Percentiles rank a stretch among this genome's conserved stretches.
Conservation (phyloP, 805 yeast genomes). For the Cyberlindnera amylophila region DNA sequence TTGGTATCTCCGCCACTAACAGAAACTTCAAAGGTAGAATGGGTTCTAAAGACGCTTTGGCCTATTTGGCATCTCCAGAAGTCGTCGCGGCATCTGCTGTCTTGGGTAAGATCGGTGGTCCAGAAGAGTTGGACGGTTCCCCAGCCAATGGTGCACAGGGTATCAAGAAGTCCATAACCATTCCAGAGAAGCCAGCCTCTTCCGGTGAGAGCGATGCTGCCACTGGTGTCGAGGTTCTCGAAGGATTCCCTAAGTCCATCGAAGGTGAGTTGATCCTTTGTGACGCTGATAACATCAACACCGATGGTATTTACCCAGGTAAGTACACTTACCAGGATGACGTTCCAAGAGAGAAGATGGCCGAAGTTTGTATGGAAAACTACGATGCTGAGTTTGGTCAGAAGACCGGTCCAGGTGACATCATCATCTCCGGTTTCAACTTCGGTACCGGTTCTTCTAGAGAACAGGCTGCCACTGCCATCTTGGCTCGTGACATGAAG, state of each 20-base stretch:
- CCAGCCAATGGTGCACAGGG: constrained; percentile 48
- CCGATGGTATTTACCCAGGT: constrained; percentile 99
- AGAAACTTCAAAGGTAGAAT: constrained; percentile 98
- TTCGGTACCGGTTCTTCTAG: constrained; percentile 98
- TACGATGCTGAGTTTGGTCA: constrained; percentile 84
- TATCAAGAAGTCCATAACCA: constrained; percentile 37
- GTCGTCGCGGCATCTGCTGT: constrained; percentile 98
- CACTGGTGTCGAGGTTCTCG: constrained; percentile 66
- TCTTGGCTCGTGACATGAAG: constrained; percentile 88
- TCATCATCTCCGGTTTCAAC: constrained; percentile 87
- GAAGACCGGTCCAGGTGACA: constrained; percentile 84
- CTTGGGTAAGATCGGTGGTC: constrained; percentile 90
- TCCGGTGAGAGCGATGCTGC: constrained; percentile 23
- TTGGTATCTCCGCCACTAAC: constrained; percentile 97
- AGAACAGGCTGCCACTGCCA: constrained; percentile 99
- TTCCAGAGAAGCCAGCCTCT: constrained; percentile 26
- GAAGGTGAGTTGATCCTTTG: constrained; percentile 91
- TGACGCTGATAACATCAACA: constrained; percentile 95
- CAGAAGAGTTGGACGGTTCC: constrained; percentile 74
- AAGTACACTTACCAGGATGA: constrained; percentile 98
- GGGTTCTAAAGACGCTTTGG: constrained; percentile 97
- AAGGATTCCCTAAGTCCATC: constrained; percentile 86
- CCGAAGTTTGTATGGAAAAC: constrained; percentile 98
- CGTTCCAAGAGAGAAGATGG: constrained; percentile 92
- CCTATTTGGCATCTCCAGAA: constrained; percentile 94